Conservation (phyloP, 495 filamentous ascomycete species). For the Penicillium parvum region DNA sequence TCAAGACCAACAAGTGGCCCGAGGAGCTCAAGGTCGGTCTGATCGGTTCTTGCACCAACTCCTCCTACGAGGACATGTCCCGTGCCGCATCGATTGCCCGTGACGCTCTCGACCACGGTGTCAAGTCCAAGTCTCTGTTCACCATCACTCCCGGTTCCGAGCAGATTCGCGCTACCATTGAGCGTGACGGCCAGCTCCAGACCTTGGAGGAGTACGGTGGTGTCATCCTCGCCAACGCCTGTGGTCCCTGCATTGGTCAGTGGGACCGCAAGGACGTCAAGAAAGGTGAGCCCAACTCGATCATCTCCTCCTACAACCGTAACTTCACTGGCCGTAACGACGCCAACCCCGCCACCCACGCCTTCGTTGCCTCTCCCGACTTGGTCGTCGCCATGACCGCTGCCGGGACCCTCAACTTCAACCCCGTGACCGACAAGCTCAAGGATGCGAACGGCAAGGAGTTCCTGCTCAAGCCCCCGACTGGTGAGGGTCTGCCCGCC, state of each 20-base stretch:
- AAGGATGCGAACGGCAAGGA: slow-evolving; percentile 98
- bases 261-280: slow-evolving; percentile 94
- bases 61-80: slow-evolving; percentile 98
- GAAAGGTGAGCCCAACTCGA: slow-evolving; percentile 96
- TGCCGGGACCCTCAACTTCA: slow-evolving; percentile 91
- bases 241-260: slow-evolving; percentile 77
- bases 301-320: slow-evolving; percentile 95
- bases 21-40: slow-evolving; percentile 93
- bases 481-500: slow-evolving; percentile 74
- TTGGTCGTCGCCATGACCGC: slow-evolving; percentile 88
- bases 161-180: slow-evolving; percentile 95
- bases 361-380: slow-evolving; percentile 98
- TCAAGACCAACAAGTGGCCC: slow-evolving; percentile 92
- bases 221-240: slow-evolving; percentile 94
- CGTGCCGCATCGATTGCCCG: slow-evolving; percentile 91
- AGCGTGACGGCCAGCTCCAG: slow-evolving; percentile 88
- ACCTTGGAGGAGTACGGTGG: slow-evolving; percentile 98
- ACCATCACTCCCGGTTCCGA: slow-evolving; percentile 95
- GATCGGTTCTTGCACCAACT: slow-evolving; percentile 98
- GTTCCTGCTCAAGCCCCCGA: slow-evolving; percentile 76
- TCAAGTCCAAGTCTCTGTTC: slow-evolving; percentile 93
- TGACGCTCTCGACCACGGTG: slow-evolving; percentile 87
- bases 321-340: slow-evolving; percentile 99
- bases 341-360: slow-evolving; percentile 96
- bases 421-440: slow-evolving; percentile 88